These are phyloP conservation scores for Paracamarosporium sp. DNA, from an alignment of 2,329 filamentous ascomycete genomes.

Conservation along the genomic window DNA sequence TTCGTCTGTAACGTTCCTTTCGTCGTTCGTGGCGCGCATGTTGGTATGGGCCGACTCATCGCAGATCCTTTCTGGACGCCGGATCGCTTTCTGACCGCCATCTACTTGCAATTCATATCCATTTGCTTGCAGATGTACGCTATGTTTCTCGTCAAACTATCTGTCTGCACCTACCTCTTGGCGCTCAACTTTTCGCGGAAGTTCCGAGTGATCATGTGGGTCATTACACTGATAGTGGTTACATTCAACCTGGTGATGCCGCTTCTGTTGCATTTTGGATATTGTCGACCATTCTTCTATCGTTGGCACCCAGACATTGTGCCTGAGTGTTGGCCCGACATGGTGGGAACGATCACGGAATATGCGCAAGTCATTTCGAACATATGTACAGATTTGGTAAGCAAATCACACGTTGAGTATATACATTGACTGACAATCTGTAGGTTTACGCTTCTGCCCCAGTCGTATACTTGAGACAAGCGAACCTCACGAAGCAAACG, in stretches of 20 bases:
- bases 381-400: slow-evolving; percentile 17
- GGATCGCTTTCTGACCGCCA: not conserved
- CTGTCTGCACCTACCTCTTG: slow-evolving; percentile 22
- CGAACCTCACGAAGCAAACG: slow-evolving; percentile 16
- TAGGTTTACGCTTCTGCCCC: slow-evolving; percentile 19
- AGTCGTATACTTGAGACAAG: slow-evolving; percentile 12
- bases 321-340: slow-evolving; percentile 13
- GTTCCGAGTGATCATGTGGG: slow-evolving; percentile 19
- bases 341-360: slow-evolving; percentile 5
- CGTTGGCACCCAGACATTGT: slow-evolving; percentile 12
- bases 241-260: slow-evolving; percentile 16
- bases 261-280: slow-evolving; percentile 5
- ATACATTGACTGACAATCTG: not conserved
- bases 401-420: not conserved
- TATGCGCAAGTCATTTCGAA: slow-evolving; percentile 19
- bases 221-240: slow-evolving; percentile 8
- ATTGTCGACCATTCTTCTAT: slow-evolving; percentile 8
- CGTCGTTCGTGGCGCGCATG: slow-evolving; percentile 3
- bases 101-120: slow-evolving; percentile 12
- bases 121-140: slow-evolving; percentile 18
- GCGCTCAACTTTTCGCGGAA: slow-evolving; percentile 17
- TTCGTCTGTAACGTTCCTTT: slow-evolving; percentile 8
- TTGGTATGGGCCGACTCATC: slow-evolving; percentile 16
- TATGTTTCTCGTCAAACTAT: slow-evolving; percentile 21
- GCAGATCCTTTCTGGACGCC: slow-evolving; percentile 17